These are phyloP conservation scores for Trichophyton verrucosum DNA, from an alignment of 2,329 filamentous ascomycete genomes.

Conservation along the genomic window DNA sequence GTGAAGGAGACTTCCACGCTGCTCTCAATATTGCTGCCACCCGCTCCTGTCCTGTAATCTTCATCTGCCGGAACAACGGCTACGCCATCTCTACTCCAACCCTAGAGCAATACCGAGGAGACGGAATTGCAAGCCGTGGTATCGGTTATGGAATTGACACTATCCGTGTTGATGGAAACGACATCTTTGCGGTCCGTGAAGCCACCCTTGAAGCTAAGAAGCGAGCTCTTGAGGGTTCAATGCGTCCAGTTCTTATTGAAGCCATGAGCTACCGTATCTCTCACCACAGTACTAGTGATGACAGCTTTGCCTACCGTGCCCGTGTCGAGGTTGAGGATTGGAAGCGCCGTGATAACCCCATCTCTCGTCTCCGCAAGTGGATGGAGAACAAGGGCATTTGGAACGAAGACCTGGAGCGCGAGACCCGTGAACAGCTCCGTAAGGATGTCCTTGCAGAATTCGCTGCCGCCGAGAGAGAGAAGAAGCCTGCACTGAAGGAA, in stretches of 20 bases:
- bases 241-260: conserved; percentile 74
- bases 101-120: conserved; percentile 78
- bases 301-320: conserved; percentile 91
- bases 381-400: conserved; percentile 72
- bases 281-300: conserved; percentile 92
- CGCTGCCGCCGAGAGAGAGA: conserved; percentile 51
- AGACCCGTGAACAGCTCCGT: conserved; percentile 51
- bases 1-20: conserved; percentile 84
- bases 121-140: conserved; percentile 77
- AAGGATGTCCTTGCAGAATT: conserved; percentile 77
- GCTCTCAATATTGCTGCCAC: conserved; percentile 86
- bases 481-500: conserved; percentile 41
- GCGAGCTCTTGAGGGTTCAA: conserved; percentile 68
- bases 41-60: conserved; percentile 72
- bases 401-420: conserved; percentile 72
- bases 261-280: conserved; percentile 98
- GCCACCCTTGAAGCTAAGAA: conserved; percentile 64
- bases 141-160: conserved; percentile 91
- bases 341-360: conserved; percentile 81
- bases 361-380: conserved; percentile 77
- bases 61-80: conserved; percentile 86
- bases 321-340: conserved; percentile 89
- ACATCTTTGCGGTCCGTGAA: conserved; percentile 77
- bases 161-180: conserved; percentile 85
- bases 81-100: conserved; percentile 86